phyloP scores from a whole-genome alignment of 2,329 filamentous ascomycete genomes.

The Aurifilum marmelostoma region DNA sequence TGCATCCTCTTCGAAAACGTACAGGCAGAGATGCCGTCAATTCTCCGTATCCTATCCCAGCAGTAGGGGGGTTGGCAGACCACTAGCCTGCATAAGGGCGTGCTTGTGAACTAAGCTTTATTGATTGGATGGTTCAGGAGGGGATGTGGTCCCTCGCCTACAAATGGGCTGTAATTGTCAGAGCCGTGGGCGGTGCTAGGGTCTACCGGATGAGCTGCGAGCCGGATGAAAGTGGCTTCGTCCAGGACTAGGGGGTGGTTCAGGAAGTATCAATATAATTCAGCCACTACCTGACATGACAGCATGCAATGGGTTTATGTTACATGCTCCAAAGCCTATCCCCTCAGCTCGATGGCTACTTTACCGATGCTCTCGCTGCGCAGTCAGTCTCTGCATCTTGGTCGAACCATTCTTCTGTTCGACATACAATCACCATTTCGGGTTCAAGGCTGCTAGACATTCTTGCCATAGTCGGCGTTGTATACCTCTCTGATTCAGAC shows the following conservation, averaged over 20 bases:
- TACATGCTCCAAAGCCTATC: background rate
- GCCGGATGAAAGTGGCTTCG: background rate
- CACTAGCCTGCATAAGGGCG: background rate
- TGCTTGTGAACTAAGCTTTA: background rate
- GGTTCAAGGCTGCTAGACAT: background rate
- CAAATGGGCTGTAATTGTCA: no score
- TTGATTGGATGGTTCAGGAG: background rate
- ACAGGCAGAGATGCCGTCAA: no score
- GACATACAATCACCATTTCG: background rate
- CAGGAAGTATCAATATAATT: background rate
- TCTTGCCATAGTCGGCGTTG: background rate
- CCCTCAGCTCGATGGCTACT: background rate
- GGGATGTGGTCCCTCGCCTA: background rate
- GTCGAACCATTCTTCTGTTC: background rate
- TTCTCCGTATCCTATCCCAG: background rate
- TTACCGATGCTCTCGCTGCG: background rate
- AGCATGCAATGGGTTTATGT: background rate
- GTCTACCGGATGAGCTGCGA: background rate
- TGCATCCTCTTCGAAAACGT: background rate
- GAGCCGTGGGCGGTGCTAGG: background rate
- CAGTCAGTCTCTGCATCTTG: background rate
- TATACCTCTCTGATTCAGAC: background rate
- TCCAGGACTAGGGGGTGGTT: background rate
- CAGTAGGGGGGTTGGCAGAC: background rate
- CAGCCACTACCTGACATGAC: background rate